These are phyloP conservation scores for Hortaea werneckii DNA, from an alignment of 2,329 filamentous ascomycete genomes.

Conservation along the genomic window DNA sequence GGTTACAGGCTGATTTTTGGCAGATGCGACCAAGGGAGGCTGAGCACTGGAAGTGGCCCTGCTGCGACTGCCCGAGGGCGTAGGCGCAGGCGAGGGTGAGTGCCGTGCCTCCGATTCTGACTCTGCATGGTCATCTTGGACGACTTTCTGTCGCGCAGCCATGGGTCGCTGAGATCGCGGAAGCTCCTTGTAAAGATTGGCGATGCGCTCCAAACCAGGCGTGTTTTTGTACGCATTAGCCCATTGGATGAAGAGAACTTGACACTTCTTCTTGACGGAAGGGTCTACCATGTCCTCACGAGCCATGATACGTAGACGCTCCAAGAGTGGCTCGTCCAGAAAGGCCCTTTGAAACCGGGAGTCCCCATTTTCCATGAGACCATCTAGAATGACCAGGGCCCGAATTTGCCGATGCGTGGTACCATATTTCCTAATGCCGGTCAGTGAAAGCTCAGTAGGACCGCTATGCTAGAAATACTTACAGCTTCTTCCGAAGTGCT, in stretches of 20 bases:
- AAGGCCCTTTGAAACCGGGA: constrained; percentile 77
- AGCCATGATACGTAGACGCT: constrained; percentile 78
- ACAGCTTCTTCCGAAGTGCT: constrained; percentile 91
- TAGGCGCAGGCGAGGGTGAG: constrained; percentile 1
- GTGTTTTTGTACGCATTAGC: constrained; percentile 69
- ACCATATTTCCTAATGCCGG: constrained; percentile 67
- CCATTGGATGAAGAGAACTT: constrained; percentile 80
- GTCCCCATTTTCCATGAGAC: constrained; percentile 88
- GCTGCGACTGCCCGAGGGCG: constrained; percentile 1
- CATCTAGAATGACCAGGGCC: constrained; percentile 80
- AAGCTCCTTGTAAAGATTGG: constrained; percentile 64
- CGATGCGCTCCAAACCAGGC: constrained; percentile 68
- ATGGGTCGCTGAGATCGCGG: constrained; percentile 57
- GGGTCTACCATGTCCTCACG: constrained; percentile 76
- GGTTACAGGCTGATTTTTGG: constrained; percentile 19
- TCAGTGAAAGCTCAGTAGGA: not conserved
- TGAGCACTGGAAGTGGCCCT: constrained; percentile 9
- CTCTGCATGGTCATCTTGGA: constrained; percentile 65
- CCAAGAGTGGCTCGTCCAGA: constrained; percentile 81
- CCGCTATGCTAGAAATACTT: constrained; percentile 20
- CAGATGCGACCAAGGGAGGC: constrained; percentile 1
- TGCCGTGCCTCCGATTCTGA: constrained; percentile 32
- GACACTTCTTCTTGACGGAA: constrained; percentile 80
- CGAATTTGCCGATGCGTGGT: constrained; percentile 86
- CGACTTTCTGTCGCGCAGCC: constrained; percentile 64